Percentiles rank a stretch among this genome's conserved stretches.
Conservation (phyloP, 352 stramenopile genomes). For the Phytophthora ramorum region DNA sequence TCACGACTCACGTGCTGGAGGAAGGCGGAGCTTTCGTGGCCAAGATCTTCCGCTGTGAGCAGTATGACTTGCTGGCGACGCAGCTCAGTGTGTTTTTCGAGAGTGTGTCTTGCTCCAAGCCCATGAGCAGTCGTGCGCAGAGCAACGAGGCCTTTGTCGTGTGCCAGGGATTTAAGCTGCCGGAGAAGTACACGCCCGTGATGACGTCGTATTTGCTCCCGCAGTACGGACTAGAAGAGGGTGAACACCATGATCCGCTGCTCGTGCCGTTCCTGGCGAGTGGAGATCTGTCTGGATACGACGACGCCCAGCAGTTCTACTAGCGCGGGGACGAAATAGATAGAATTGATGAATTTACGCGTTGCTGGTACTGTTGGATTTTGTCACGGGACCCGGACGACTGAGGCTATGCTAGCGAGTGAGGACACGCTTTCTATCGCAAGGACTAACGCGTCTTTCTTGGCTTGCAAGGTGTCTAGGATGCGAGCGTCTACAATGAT, state of each 20-base stretch:
- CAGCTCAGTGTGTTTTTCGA: constrained; percentile 97
- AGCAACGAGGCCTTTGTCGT: constrained; percentile 98
- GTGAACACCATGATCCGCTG: constrained; percentile 59
- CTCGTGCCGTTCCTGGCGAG: constrained; percentile 93
- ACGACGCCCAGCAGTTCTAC: constrained; percentile 67
- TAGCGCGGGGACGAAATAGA: constrained; percentile 35
- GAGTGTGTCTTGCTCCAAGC: constrained; percentile 96
- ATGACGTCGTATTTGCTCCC: constrained; percentile 88
- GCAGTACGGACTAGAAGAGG: constrained; percentile 58
- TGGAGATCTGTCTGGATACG: constrained; percentile 94
- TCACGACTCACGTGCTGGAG: constrained; percentile 96
- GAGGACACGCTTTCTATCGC: constrained; percentile 53
- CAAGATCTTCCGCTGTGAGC: constrained; percentile 98
- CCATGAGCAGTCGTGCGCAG: constrained; percentile 95
- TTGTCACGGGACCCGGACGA: constrained; percentile 44
- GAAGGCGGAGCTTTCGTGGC: constrained; percentile 97
- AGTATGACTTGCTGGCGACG: constrained; percentile 96
- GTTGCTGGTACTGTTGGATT: background rate
- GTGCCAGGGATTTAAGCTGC: constrained; percentile 93
- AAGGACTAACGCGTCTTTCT: constrained; percentile 50
- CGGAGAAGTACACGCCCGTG: constrained; percentile 79
- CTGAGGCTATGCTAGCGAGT: constrained; percentile 45
- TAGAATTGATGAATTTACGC: constrained; percentile 14
- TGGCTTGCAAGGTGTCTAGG: constrained; percentile 50
- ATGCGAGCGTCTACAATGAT: constrained; percentile 40